A percentile compares a stretch with the other conserved stretches of the same genome.
phyloP scores from a whole-genome alignment of 78 protist genomes.

The Dictyostelium firmibasis region DNA sequence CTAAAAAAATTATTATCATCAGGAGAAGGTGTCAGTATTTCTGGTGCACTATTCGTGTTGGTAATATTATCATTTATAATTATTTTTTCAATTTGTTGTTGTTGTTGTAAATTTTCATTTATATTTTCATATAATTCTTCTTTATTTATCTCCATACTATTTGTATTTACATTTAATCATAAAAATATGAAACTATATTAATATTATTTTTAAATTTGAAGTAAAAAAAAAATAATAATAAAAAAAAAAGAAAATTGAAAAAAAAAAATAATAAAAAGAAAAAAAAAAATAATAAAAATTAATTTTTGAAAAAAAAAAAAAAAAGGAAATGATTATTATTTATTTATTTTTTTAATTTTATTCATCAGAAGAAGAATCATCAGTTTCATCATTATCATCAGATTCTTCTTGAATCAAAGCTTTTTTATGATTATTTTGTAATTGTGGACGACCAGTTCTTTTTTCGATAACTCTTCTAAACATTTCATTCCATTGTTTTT shows the following conservation, averaged over 20 bases:
- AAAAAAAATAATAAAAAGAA: too few species aligned
- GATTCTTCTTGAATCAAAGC: background rate
- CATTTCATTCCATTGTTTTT: constrained; percentile 50
- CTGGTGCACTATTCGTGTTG: background rate
- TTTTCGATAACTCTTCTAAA: background rate
- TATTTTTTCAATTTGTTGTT: background rate
- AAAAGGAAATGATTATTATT: background rate
- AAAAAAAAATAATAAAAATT: too few species aligned
- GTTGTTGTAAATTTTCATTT: background rate
- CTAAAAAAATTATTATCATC: background rate
- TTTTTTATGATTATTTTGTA: background rate
- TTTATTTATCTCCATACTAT: too few species aligned
- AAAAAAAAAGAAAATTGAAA: too few species aligned
- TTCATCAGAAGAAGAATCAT: background rate
- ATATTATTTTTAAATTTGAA: too few species aligned
- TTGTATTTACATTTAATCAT: background rate
- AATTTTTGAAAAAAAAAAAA: too few species aligned
- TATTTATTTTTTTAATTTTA: background rate
- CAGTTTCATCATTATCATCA: background rate
- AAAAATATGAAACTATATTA: too few species aligned
- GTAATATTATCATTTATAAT: too few species aligned
- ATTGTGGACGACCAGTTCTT: background rate
- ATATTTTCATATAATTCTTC: background rate
- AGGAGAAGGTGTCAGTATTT: background rate
- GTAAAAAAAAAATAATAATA: too few species aligned